These are phyloP conservation scores for Leccinum broughii DNA, from an alignment of 768 basidiomycete species.

Conservation along the genomic window DNA sequence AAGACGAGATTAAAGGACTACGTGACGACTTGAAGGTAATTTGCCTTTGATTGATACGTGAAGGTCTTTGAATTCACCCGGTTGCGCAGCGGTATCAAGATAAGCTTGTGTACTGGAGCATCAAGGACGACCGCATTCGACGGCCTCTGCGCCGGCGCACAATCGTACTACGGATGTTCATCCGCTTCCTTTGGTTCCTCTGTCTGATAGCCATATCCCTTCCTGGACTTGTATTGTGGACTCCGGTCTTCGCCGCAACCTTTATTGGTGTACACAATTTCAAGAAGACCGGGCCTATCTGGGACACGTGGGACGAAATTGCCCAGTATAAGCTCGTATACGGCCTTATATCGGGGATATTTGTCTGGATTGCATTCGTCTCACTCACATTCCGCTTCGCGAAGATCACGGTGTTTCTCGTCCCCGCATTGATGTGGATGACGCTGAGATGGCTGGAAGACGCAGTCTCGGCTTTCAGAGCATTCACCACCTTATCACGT, in stretches of 20 bases:
- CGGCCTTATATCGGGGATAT: conserved; percentile 70
- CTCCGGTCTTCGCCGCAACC: conserved; percentile 73
- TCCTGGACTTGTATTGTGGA: conserved; percentile 81
- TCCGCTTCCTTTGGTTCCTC: conserved; percentile 65
- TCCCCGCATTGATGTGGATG: conserved; percentile 87
- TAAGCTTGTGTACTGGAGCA: conserved; percentile 58
- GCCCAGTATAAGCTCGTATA: conserved; percentile 88
- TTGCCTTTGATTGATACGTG: background rate
- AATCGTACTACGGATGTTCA: conserved; percentile 61
- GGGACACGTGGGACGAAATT: conserved; percentile 89
- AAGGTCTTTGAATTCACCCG: conserved; percentile 2
- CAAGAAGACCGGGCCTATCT: conserved; percentile 78
- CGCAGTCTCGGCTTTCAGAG: conserved; percentile 75
- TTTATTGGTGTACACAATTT: conserved; percentile 71
- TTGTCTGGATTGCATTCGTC: conserved; percentile 60
- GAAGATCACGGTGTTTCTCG: conserved; percentile 52
- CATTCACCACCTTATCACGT: conserved; percentile 59
- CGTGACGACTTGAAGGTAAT: conserved; percentile 62
- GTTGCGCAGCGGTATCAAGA: conserved; percentile 68
- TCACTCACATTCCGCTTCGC: conserved; percentile 64
- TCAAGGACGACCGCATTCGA: conserved; percentile 87
- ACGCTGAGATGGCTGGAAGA: conserved; percentile 88
- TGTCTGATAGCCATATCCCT: conserved; percentile 65
- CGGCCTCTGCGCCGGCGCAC: conserved; percentile 54
- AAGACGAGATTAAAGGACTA: conserved; percentile 36